These are phyloP conservation scores for Mallotus repandus DNA, from an alignment of 441 rosid genomes.

Conservation along the genomic window DNA sequence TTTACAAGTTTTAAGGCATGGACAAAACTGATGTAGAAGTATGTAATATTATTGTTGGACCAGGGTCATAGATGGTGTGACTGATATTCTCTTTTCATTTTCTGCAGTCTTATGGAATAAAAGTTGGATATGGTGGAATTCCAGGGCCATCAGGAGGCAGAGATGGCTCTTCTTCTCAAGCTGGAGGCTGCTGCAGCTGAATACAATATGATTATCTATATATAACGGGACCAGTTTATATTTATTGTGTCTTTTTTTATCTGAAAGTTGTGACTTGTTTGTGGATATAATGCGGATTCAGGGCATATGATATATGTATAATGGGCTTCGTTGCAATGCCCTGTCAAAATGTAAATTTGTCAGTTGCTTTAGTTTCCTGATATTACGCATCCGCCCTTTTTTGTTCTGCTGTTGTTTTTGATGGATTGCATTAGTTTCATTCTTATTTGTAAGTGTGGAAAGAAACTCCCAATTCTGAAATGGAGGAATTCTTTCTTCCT, in stretches of 20 bases:
- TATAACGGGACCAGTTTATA: conserved; percentile 9
- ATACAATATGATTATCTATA: conserved; percentile 2
- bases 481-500: neutral
- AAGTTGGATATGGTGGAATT: conserved; percentile 95
- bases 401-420: neutral
- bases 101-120: conserved; percentile 83
- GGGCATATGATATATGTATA: conserved; percentile 24
- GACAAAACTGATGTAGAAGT: neutral
- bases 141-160: conserved; percentile 94
- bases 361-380: conserved; percentile 7
- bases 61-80: conserved; percentile 10
- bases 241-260: neutral
- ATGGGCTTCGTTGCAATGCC: conserved; percentile 18
- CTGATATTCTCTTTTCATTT: conserved; percentile 15
- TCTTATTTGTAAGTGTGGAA: neutral
- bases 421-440: neutral
- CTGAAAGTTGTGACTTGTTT: conserved; percentile 15
- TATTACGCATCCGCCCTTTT: neutral
- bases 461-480: conserved; percentile 9
- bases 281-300: neutral
- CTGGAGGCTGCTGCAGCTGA: conserved; percentile 90
- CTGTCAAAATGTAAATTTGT: conserved; percentile 36
- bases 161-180: conserved; percentile 76
- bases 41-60: neutral
- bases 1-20: neutral